phyloP scores from a whole-genome alignment of 2,329 filamentous ascomycete genomes.

The Penicillium corylophilum region DNA sequence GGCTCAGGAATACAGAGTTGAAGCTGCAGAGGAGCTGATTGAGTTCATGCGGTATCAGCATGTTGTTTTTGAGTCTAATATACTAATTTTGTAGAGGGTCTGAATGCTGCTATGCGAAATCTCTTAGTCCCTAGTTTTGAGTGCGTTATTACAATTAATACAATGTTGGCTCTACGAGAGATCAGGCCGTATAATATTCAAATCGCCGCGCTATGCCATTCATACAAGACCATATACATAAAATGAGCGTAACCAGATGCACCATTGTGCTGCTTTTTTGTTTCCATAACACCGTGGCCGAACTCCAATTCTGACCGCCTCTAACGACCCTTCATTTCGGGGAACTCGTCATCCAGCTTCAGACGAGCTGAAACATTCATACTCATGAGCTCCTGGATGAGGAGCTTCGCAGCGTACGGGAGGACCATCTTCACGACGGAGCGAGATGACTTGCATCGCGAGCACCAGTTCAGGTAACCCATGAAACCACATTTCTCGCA shows the following conservation, averaged over 20 bases:
- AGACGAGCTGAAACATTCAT: conserved; percentile 98
- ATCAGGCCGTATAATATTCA: conserved; percentile 8
- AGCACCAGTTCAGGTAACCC: conserved; percentile 92
- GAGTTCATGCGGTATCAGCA: conserved; percentile 31
- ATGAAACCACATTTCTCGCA: conserved; percentile 94
- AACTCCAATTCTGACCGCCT: background rate
- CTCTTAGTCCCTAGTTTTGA: background rate
- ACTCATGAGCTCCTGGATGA: conserved; percentile 93
- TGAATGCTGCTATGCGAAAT: background rate
- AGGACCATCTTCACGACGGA: conserved; percentile 91
- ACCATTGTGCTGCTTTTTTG: conserved; percentile 6
- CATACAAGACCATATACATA: conserved; percentile 20
- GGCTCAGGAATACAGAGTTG: conserved; percentile 36
- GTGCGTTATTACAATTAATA: background rate
- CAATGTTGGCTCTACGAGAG: background rate
- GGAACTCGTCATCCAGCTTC: conserved; percentile 92
- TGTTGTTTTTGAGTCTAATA: conserved; percentile 31
- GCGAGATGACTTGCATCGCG: conserved; percentile 82
- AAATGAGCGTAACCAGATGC: background rate
- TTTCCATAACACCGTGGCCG: conserved; percentile 10
- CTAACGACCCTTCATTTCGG: conserved; percentile 46
- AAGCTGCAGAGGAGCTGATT: conserved; percentile 19
- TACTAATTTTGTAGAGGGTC: conserved; percentile 19
- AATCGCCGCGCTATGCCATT: conserved; percentile 31
- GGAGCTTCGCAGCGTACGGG: conserved; percentile 93